Evolutionary conservation across 108 stramenopile genomes (phyloP).

Genomic region (Skeletonema tropicum): DNA sequence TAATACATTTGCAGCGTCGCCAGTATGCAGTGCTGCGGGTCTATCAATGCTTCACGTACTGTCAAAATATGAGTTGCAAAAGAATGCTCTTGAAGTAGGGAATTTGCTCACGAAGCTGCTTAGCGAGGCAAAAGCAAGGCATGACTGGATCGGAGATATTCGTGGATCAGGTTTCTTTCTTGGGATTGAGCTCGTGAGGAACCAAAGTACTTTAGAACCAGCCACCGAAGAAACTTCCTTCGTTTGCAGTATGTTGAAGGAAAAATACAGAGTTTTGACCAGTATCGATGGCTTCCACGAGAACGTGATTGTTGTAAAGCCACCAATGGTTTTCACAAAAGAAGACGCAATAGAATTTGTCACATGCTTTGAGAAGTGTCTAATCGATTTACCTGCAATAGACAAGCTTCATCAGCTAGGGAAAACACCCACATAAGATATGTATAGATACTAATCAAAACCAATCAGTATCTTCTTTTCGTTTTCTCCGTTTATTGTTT

Average conservation of each 20-base stretch:
- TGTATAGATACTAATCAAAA: neutral
- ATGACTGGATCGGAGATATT: constrained; percentile 86
- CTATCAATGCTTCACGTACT: constrained; percentile 87
- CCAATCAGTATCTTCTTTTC: constrained; percentile 39
- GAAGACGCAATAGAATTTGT: constrained; percentile 77
- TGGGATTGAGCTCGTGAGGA: constrained; percentile 89
- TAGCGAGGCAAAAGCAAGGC: constrained; percentile 34
- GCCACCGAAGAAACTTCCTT: constrained; percentile 79
- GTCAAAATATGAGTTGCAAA: constrained; percentile 74
- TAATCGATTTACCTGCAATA: constrained; percentile 40
- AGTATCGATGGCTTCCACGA: constrained; percentile 89
- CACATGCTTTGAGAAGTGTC: constrained; percentile 58
- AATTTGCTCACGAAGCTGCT: constrained; percentile 64
- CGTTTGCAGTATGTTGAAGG: constrained; percentile 74
- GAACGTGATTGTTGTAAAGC: constrained; percentile 95
- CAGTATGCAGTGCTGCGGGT: constrained; percentile 89
- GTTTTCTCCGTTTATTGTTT: constrained; percentile 44
- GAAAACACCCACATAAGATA: constrained; percentile 41
- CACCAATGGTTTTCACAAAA: constrained; percentile 90
- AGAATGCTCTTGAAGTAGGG: constrained; percentile 81
- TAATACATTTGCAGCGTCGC: constrained; percentile 96
- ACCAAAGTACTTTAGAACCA: constrained; percentile 58
- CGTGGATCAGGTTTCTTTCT: constrained; percentile 94
- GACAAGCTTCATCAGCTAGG: constrained; percentile 19
- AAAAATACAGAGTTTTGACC: constrained; percentile 77